These are phyloP conservation scores for Lentinula aciculospora DNA, from an alignment of 768 basidiomycete species.

Conservation along the genomic window DNA sequence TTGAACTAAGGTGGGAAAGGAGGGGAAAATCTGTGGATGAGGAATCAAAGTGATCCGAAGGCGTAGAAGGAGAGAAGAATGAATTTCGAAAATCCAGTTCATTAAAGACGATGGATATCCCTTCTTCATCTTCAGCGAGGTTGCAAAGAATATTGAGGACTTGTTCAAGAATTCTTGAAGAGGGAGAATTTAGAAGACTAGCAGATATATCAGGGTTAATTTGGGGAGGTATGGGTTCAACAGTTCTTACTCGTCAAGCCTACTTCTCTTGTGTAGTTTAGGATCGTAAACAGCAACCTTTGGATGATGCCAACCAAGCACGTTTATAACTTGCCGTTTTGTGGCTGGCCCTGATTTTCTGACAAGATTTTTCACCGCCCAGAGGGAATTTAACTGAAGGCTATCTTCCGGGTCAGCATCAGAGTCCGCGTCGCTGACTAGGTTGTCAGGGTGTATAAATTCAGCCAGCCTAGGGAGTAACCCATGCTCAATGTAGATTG, in stretches of 20 bases:
- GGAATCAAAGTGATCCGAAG: conserved; percentile 28
- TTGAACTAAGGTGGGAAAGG: conserved; percentile 1
- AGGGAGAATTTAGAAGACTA: conserved; percentile 18
- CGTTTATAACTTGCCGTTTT: conserved; percentile 63
- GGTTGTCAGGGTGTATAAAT: conserved; percentile 33
- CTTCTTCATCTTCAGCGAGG: conserved; percentile 57
- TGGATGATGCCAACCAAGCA: conserved; percentile 65
- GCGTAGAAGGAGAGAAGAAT: conserved; percentile 31
- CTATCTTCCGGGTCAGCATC: conserved; percentile 36
- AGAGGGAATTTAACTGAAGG: conserved; percentile 67
- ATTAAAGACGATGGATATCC: conserved; percentile 55
- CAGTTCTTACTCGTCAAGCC: conserved; percentile 2
- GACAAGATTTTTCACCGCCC: conserved; percentile 84
- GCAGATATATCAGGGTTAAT: conserved; percentile 17
- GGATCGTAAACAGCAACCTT: conserved; percentile 18
- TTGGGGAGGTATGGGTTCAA: background rate
- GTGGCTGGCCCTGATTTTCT: conserved; percentile 54
- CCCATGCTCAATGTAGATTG: conserved; percentile 67
- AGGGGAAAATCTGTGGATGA: background rate
- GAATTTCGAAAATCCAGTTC: conserved; percentile 27
- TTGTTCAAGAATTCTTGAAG: conserved; percentile 63
- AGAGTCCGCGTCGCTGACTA: background rate
- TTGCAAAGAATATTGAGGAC: conserved; percentile 63
- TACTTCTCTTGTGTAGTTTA: too few species aligned
- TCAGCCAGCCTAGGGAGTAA: conserved; percentile 59